Percentiles rank a stretch among this genome's conserved stretches.
Evolutionary conservation across 768 basidiomycete species (phyloP).

Genomic region (Inosperma sp.): DNA sequence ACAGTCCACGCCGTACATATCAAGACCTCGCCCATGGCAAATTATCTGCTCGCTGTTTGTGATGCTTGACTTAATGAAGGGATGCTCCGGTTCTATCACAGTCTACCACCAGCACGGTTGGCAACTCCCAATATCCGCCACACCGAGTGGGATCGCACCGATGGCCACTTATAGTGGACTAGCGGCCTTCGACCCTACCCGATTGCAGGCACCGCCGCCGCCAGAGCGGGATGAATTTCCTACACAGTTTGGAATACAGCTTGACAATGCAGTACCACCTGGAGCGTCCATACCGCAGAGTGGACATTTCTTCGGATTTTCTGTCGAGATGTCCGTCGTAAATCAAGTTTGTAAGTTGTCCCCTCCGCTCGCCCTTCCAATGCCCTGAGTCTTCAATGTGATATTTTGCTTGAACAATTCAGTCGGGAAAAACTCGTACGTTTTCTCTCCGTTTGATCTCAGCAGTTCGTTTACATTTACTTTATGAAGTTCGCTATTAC

Average conservation of each 20-base stretch:
- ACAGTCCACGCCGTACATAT: too few species aligned
- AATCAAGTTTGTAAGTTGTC: constrained; percentile 46
- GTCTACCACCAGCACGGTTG: constrained; percentile 32
- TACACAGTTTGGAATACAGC: constrained; percentile 42
- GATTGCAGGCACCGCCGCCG: constrained; percentile 46
- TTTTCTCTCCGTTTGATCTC: background rate
- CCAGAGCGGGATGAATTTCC: constrained; percentile 41
- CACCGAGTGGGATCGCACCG: constrained; percentile 28
- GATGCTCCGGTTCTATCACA: constrained; percentile 27
- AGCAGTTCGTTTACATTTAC: background rate
- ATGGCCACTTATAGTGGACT: constrained; percentile 44
- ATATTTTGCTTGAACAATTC: background rate
- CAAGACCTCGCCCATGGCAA: too few species aligned
- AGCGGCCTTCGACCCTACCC: constrained; percentile 51
- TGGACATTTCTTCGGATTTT: constrained; percentile 44
- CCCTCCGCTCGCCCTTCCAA: background rate
- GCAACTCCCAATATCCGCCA: constrained; percentile 24
- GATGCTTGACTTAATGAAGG: constrained; percentile 3
- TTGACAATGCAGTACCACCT: constrained; percentile 33
- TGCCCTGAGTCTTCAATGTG: too few species aligned
- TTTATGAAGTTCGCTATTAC: constrained; percentile 41
- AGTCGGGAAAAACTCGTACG: constrained; percentile 4
- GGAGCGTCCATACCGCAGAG: constrained; percentile 36
- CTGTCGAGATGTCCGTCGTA: constrained; percentile 54
- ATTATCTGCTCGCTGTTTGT: background rate